Percentiles rank a stretch among this genome's conserved stretches.
Conservation (phyloP, 78 protist species). For the Tieghemostelium lacteum region DNA sequence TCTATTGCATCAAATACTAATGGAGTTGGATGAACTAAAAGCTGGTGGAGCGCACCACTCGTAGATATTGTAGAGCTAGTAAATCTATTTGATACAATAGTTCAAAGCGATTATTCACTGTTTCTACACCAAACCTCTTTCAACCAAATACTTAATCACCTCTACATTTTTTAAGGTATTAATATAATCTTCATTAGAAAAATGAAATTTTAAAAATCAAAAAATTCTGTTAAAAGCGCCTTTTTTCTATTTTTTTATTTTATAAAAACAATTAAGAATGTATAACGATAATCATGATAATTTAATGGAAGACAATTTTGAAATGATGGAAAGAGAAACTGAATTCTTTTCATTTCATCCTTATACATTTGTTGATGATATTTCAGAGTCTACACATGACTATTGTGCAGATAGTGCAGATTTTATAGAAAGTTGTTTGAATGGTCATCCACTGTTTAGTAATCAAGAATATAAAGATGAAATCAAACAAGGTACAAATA, state of each 20-base stretch:
- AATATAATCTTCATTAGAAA: neutral
- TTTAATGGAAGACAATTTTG: no score
- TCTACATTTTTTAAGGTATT: neutral
- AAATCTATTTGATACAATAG: neutral
- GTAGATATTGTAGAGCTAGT: neutral
- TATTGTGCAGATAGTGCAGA: constrained; percentile 66
- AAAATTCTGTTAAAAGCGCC: no score
- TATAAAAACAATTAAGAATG: no score
- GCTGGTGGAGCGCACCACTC: neutral
- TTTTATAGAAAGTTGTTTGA: constrained; percentile 27
- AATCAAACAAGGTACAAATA: neutral
- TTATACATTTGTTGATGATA: constrained; percentile 38
- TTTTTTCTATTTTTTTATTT: no score
- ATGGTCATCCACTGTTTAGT: constrained; percentile 12
- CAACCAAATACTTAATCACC: neutral
- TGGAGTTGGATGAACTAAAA: constrained; percentile 1
- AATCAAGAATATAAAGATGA: neutral
- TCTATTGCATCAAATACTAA: neutral
- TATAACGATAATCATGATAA: no score
- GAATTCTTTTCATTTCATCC: constrained; percentile 63
- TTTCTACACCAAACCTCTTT: constrained; percentile 1
- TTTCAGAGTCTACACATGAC: constrained; percentile 38
- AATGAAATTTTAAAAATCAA: no score
- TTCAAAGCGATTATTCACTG: neutral
- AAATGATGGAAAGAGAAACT: constrained; percentile 24